phyloP scores from a whole-genome alignment of 2,329 filamentous ascomycete species.

The Raffaelea arxii region DNA sequence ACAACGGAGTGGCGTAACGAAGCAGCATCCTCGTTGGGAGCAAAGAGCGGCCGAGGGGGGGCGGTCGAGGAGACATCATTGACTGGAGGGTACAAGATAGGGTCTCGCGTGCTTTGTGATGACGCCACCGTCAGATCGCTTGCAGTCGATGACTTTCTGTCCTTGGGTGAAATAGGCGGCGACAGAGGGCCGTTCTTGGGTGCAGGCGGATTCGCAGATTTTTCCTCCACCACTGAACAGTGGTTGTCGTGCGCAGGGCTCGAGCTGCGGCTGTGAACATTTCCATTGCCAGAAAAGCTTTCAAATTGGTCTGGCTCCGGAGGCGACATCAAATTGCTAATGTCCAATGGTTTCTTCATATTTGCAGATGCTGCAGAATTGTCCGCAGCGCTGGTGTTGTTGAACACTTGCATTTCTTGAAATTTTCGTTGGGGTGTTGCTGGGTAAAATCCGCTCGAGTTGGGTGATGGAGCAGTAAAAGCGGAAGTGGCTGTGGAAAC shows the following conservation, averaged over 20 bases:
- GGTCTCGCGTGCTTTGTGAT: constrained; percentile 32
- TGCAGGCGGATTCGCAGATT: no score
- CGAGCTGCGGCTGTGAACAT: constrained; percentile 11
- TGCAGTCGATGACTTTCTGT: constrained; percentile 22
- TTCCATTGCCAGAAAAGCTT: constrained; percentile 32
- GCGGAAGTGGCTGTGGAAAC: not conserved
- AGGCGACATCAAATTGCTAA: constrained; percentile 52
- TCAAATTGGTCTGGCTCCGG: constrained; percentile 45
- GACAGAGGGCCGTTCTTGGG: constrained; percentile 36
- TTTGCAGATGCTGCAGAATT: not conserved
- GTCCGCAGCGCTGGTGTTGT: not conserved
- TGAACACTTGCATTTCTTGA: not conserved
- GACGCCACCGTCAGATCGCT: not conserved
- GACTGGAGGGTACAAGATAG: constrained; percentile 43
- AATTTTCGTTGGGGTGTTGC: not conserved
- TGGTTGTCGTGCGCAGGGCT: constrained; percentile 4
- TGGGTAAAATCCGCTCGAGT: not conserved
- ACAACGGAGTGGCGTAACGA: constrained; percentile 37
- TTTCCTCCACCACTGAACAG: constrained; percentile 1
- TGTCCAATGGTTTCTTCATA: constrained; percentile 33
- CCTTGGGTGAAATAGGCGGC: constrained; percentile 48
- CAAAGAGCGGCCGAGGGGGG: constrained; percentile 41
- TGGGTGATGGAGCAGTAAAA: no score
- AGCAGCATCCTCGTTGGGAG: constrained; percentile 30
- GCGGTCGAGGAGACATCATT: constrained; percentile 32